Percentiles rank a stretch among this genome's conserved stretches.
phyloP scores from a whole-genome alignment of 257 asterid species.

The Fraxinus quadrangulata region DNA sequence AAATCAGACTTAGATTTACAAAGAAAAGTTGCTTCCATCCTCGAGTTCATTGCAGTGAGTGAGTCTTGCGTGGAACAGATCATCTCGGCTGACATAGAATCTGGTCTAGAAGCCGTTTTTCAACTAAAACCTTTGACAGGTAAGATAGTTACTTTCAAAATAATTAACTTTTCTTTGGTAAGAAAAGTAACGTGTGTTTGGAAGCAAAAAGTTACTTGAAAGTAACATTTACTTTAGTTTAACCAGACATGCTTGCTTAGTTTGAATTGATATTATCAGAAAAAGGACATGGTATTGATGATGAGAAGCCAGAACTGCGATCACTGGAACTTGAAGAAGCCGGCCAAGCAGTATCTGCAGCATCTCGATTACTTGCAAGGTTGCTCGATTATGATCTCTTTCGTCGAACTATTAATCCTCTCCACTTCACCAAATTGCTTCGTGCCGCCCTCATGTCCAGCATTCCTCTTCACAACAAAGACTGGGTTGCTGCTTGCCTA shows the following conservation, averaged over 20 bases:
- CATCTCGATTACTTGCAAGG: slow-evolving; percentile 62
- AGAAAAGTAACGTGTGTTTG: neutral
- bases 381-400: slow-evolving; percentile 55
- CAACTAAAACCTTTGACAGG: slow-evolving; percentile 58
- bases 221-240: neutral
- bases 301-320: slow-evolving; percentile 44
- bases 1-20: slow-evolving; percentile 60
- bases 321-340: slow-evolving; percentile 74
- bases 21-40: slow-evolving; percentile 72
- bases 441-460: slow-evolving; percentile 52
- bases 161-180: neutral
- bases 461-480: slow-evolving; percentile 63
- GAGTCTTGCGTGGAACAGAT: slow-evolving; percentile 48
- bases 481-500: slow-evolving; percentile 82
- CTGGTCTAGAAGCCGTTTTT: slow-evolving; percentile 65
- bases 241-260: neutral
- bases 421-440: slow-evolving; percentile 49
- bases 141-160: slow-evolving; percentile 22
- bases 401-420: slow-evolving; percentile 31
- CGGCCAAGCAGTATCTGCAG: slow-evolving; percentile 67
- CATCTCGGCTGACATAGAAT: slow-evolving; percentile 48
- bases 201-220: neutral
- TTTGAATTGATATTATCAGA: slow-evolving; percentile 33
- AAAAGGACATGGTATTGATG: slow-evolving; percentile 29
- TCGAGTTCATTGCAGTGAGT: slow-evolving; percentile 55